Base-by-base conservation (phyloP, 495 filamentous ascomycete genomes). In the Hamigera avellanea region DNA sequence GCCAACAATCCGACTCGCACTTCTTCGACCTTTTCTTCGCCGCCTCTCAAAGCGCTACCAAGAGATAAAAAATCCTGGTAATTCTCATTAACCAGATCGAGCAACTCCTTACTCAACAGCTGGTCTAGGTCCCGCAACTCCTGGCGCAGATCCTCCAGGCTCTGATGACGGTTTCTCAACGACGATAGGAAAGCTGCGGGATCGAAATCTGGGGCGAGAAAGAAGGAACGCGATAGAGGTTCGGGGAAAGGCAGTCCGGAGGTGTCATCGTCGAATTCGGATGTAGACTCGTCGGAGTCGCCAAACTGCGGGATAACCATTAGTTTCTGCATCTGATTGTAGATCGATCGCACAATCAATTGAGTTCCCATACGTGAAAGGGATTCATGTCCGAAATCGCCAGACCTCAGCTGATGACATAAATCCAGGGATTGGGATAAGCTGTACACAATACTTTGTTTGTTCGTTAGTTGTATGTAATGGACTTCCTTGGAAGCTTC, bases 51-150 rank as follows among this genome's bases (percentile, higher is more conserved):
- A 49, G 84, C 81, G 19, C 70, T 76, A 0, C 93, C 91, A 0
- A 99, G 59, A 4, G 75, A 76, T 1, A 99, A 54, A 46, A 96
- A 96, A 45, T 89, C 84, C 27, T 81, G 76, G 54, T 95, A 95
- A 56, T 96, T 88, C 19, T 80, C 69, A 52, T 96, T 96, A 42
- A 99, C 88, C 1, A 96, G 73, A 54, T 95, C 88, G 3, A 96
- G 67, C 7, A 99, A 65, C 54, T 99, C 89, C 37, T 78, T 77
- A 42, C 74, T 78, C 33, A 96, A 73, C 13, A 76, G 66, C 43
- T 81, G 73, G 39, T 75, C 78, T 16, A 91, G 71, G 30, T 80
- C 68, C 12, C 86, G 77, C 3, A 99, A 68, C 46, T 99, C 93
- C 18, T 77, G 56, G 12, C 88, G 83, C 13, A 99, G 68, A 56